phyloP scores from a whole-genome alignment of 192 early-diverging fungal species.

The Backusella luteola region DNA sequence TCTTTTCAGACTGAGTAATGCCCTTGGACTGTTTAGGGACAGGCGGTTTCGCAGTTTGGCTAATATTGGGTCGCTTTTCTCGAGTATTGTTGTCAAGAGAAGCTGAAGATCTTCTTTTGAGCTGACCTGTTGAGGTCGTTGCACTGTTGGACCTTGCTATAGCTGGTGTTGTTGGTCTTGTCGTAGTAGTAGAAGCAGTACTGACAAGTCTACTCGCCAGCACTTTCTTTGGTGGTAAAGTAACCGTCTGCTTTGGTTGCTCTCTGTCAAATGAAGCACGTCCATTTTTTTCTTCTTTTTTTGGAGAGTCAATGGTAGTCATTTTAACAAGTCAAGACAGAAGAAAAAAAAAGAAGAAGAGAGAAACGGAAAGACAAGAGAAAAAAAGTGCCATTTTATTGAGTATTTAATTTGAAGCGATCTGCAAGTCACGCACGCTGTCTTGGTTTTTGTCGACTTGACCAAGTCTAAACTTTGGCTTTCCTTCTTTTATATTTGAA shows the following conservation, averaged over 20 bases:
- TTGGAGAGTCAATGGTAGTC: slow-evolving; percentile 16
- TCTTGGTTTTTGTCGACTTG: neutral
- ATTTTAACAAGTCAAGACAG: neutral
- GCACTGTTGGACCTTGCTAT: neutral
- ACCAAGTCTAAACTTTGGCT: neutral
- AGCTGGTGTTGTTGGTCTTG: neutral
- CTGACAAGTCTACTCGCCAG: slow-evolving; percentile 6
- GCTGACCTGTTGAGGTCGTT: neutral
- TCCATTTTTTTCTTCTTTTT: neutral
- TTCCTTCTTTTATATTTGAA: too few species aligned
- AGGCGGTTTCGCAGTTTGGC: neutral
- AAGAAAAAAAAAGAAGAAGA: neutral
- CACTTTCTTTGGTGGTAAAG: slow-evolving; percentile 14
- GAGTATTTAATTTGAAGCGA: neutral
- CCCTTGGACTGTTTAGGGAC: slow-evolving; percentile 12
- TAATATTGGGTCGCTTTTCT: slow-evolving; percentile 7
- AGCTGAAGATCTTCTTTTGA: neutral
- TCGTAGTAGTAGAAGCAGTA: neutral
- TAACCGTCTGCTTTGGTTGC: slow-evolving; percentile 9
- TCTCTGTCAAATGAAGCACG: slow-evolving; percentile 1
- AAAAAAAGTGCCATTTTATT: neutral
- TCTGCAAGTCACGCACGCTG: neutral
- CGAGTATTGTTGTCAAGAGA: slow-evolving; percentile 3
- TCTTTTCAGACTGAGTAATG: slow-evolving; percentile 46
- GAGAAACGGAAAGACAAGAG: neutral